phyloP scores from a whole-genome alignment of 129 eudicot species.

The Dittrichia graveolens region DNA sequence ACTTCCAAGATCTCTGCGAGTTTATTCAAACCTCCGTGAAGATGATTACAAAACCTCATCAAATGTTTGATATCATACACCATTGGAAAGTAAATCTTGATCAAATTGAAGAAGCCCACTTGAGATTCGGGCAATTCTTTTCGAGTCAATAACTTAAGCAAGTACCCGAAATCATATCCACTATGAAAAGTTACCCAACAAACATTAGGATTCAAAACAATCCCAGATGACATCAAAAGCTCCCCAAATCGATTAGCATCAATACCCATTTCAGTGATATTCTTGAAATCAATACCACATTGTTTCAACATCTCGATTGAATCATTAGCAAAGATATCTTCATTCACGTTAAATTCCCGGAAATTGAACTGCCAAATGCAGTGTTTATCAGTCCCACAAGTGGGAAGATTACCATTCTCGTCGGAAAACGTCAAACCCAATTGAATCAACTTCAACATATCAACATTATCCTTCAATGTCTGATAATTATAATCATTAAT shows the following conservation, averaged over 20 bases:
- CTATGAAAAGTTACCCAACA: slow-evolving; percentile 63
- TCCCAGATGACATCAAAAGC: slow-evolving; percentile 66
- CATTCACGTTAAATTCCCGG: slow-evolving; percentile 38
- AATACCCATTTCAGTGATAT: slow-evolving; percentile 38
- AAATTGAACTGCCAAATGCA: slow-evolving; percentile 64
- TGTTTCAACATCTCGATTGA: slow-evolving; percentile 49
- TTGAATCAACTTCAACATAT: slow-evolving; percentile 51
- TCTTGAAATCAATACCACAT: slow-evolving; percentile 55
- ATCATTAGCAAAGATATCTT: slow-evolving; percentile 43
- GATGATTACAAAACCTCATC: slow-evolving; percentile 45
- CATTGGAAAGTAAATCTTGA: slow-evolving; percentile 45
- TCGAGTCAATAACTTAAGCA: slow-evolving; percentile 53
- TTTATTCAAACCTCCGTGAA: slow-evolving; percentile 57
- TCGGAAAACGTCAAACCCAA: slow-evolving; percentile 56
- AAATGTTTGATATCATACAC: slow-evolving; percentile 56
- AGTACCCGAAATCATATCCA: slow-evolving; percentile 60
- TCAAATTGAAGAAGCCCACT: slow-evolving; percentile 45
- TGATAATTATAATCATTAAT: slow-evolving; percentile 37
- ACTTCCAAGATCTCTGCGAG: slow-evolving; percentile 47
- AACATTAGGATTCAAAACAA: slow-evolving; percentile 47
- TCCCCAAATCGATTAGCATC: slow-evolving; percentile 44
- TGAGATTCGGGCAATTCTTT: slow-evolving; percentile 47
- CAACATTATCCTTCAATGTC: slow-evolving; percentile 52
- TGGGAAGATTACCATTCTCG: slow-evolving; percentile 48
- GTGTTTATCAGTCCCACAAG: slow-evolving; percentile 38